Conservation (phyloP, 257 asterid genomes). For the Leonotis leonurus region DNA sequence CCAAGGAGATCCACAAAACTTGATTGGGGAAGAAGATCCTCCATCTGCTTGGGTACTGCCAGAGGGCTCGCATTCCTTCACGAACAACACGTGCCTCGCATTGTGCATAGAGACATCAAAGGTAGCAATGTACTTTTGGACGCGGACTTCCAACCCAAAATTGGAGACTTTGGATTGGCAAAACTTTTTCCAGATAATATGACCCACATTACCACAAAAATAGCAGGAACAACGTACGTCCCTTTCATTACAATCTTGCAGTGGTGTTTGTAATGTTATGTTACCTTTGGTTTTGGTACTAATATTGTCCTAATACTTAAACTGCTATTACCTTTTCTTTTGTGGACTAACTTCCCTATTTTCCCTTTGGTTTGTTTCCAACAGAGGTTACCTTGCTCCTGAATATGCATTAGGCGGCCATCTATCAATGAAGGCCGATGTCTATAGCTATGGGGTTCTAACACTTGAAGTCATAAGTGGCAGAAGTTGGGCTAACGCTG, state of each 20-base stretch:
- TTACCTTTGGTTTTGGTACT: neutral
- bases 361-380: slow-evolving; percentile 21
- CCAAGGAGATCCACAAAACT: slow-evolving; percentile 35
- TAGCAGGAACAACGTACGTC: slow-evolving; percentile 89
- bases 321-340: neutral
- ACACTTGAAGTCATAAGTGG: slow-evolving; percentile 77
- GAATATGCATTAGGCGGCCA: slow-evolving; percentile 91
- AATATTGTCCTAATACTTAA: neutral
- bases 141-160: slow-evolving; percentile 62
- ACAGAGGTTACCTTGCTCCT: slow-evolving; percentile 97
- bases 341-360: neutral
- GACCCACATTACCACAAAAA: slow-evolving; percentile 84
- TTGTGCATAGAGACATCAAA: slow-evolving; percentile 90
- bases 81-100: slow-evolving; percentile 70
- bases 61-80: slow-evolving; percentile 82
- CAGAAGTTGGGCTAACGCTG: slow-evolving; percentile 43
- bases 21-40: slow-evolving; percentile 67
- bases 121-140: slow-evolving; percentile 86
- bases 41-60: slow-evolving; percentile 74
- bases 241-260: slow-evolving; percentile 13
- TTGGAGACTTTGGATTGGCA: slow-evolving; percentile 94
- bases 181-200: slow-evolving; percentile 82
- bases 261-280: neutral
- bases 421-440: slow-evolving; percentile 84
- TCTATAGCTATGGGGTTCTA: slow-evolving; percentile 85